Evolutionary conservation across 2,329 filamentous ascomycete species (phyloP), one percentile per base, ranked within the genome.

Genomic region (Exophiala calicioides): DNA sequence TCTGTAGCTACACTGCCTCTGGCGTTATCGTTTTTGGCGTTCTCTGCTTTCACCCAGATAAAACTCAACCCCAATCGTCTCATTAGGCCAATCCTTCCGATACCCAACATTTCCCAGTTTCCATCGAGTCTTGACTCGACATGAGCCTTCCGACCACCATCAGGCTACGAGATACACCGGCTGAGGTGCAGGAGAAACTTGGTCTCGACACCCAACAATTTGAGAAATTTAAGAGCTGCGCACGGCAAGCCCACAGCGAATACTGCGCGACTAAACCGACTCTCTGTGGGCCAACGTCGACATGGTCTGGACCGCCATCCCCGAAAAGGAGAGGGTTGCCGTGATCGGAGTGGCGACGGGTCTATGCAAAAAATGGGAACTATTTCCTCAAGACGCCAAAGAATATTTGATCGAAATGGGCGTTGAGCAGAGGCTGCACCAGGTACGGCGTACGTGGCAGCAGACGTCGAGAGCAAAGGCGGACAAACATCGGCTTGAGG

Each of bases 171-270:
- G 52, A 55, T 29, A 39, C 47, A 18, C 52, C 52, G 10, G 41
- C 44, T 18, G 43, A 52, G 21, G 41, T 55, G 20, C 47, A 45
- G 29, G 36, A 41, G 30, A 52, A 52, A 27, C 48, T 55, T 30
- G 44, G 47, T 24, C 42, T 55, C 32, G 52, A 33, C 29, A 41
- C 41, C 26, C 52, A 37, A 31, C 40, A 47, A 21, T 55, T 48
- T 21, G 52, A 55, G 23, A 55, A 52, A 33, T 55, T 55, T 41
- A 55, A 55, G 42, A 47, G 46, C 47, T 49, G 46, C 45, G 52
- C 47, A 12, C 37, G 51, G 9, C 21, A 38, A 18, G 48, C 39
- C 15, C 52, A 55, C 37, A 41, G 38, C 29, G 52, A 55, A 27
- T 55, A 52, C 37, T 52, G 49, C 32, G 44, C 45, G 18, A 40